These are phyloP conservation scores for Syzygium grande DNA, from an alignment of 345 rosid species.

Conservation along the genomic window DNA sequence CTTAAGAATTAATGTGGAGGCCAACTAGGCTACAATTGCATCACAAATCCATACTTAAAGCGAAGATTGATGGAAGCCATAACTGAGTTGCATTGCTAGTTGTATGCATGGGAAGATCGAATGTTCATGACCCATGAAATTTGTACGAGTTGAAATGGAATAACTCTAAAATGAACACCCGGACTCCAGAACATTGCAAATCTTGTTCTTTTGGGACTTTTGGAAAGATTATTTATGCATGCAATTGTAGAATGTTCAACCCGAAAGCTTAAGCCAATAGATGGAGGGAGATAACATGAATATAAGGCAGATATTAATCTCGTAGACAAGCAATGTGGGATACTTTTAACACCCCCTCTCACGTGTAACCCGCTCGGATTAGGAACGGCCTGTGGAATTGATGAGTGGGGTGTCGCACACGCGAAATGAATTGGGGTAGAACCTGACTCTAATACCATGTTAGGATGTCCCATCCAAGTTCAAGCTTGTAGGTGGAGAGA, in stretches of 20 bases:
- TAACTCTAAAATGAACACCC: neutral
- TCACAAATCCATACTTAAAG: neutral
- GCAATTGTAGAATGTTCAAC: neutral
- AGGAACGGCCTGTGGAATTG: neutral
- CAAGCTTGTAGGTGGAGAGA: neutral
- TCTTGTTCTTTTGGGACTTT: neutral
- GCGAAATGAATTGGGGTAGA: neutral
- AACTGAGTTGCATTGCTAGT: neutral
- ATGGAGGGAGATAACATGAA: neutral
- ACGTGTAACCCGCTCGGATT: neutral
- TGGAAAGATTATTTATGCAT: neutral
- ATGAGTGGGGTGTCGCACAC: neutral
- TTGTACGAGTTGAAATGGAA: neutral
- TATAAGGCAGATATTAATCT: neutral
- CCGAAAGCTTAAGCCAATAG: neutral
- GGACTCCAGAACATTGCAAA: neutral
- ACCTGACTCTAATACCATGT: neutral
- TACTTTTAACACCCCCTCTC: neutral
- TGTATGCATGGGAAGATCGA: neutral
- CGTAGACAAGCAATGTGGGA: neutral
- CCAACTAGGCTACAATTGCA: neutral
- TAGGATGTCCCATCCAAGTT: neutral
- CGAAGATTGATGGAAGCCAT: neutral
- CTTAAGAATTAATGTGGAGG: neutral
- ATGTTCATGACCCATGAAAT: neutral